Conservation (phyloP, 805 yeast genomes). For the Yarrowia sp. region DNA sequence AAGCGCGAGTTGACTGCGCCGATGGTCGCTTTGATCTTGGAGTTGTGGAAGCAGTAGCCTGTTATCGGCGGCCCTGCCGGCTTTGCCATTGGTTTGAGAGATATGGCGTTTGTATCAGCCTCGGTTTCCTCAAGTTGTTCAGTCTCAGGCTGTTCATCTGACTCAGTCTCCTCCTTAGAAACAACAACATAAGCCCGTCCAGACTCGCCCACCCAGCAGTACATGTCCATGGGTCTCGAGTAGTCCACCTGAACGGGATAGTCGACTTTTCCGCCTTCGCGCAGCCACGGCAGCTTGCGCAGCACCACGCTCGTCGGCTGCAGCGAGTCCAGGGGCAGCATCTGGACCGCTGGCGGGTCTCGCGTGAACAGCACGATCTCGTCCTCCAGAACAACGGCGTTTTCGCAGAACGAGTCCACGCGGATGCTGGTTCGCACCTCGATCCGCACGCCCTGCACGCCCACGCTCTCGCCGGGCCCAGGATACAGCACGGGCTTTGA, state of each 20-base stretch:
- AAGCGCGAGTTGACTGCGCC: conserved; percentile 44
- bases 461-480: conserved; percentile 44
- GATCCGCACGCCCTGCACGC: conserved; percentile 39
- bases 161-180: background rate
- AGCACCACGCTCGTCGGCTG: conserved; percentile 29
- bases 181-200: conserved; percentile 29
- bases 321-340: conserved; percentile 30
- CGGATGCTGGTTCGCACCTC: conserved; percentile 35
- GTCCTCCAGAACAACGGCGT: conserved; percentile 33
- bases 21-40: conserved; percentile 27
- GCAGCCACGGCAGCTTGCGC: conserved; percentile 32
- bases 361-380: conserved; percentile 33
- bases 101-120: too few relatives aligned
- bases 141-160: too few relatives aligned
- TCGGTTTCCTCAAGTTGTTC: too few relatives aligned
- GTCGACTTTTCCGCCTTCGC: conserved; percentile 34
- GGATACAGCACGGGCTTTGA: conserved; percentile 33
- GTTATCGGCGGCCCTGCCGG: background rate
- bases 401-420: conserved; percentile 37
- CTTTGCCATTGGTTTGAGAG: background rate
- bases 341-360: conserved; percentile 31
- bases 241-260: conserved; percentile 32
- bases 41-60: conserved; percentile 26
- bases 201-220: conserved; percentile 27
- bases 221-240: conserved; percentile 23